Percentiles rank a stretch among this genome's conserved stretches.
Evolutionary conservation across 75 land plant genomes (phyloP).

Genomic region (Cunninghamia lanceolata): DNA sequence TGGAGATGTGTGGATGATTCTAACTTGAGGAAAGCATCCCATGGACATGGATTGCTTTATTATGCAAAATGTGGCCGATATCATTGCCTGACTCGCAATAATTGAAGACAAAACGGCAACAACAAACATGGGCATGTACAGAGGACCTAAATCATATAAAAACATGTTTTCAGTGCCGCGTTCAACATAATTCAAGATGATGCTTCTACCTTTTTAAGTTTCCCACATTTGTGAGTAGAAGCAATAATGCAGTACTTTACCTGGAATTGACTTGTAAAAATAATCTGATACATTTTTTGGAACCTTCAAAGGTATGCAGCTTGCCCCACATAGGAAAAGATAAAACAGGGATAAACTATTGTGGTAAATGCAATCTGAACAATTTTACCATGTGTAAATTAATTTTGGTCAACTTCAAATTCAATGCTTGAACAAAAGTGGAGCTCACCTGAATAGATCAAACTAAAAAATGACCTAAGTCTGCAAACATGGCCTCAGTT

Average conservation of each 20-base stretch:
- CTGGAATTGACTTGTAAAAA: conserved; percentile 69
- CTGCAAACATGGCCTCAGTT: conserved; percentile 87
- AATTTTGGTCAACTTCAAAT: background rate
- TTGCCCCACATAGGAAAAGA: conserved; percentile 72
- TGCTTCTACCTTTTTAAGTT: too few species aligned
- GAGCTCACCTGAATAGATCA: conserved; percentile 50
- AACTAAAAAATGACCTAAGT: conserved; percentile 68
- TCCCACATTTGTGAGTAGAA: too few species aligned
- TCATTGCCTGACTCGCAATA: conserved; percentile 78
- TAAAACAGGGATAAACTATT: conserved; percentile 50
- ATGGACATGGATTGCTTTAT: conserved; percentile 50
- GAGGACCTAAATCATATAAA: conserved; percentile 20
- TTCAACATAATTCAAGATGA: too few species aligned
- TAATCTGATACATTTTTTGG: conserved; percentile 42
- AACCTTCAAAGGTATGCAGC: conserved; percentile 64
- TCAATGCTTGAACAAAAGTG: background rate
- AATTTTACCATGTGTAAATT: background rate
- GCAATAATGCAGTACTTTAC: conserved; percentile 18
- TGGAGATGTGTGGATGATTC: conserved; percentile 53
- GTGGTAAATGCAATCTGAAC: conserved; percentile 58
- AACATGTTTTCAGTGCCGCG: too few species aligned
- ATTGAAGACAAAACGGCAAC: conserved; percentile 57
- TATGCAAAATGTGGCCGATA: conserved; percentile 58
- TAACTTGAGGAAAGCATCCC: conserved; percentile 59
- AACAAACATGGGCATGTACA: conserved; percentile 70